Evolutionary conservation across 371 early-diverging fungal genomes (phyloP).

Genomic region (Mucor sp.): DNA sequence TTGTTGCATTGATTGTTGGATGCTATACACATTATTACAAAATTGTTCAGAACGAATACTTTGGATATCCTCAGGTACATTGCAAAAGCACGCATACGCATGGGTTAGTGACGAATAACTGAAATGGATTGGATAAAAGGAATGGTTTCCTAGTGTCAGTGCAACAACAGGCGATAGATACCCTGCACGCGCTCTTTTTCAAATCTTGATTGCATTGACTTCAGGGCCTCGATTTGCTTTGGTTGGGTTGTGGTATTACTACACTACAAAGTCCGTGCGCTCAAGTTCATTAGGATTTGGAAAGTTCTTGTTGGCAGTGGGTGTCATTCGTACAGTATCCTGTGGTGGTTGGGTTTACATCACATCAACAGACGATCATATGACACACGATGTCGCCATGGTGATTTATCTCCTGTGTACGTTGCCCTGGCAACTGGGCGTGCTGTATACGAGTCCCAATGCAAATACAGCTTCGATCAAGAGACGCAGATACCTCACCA

Average conservation of each 20-base stretch:
- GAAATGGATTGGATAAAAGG: slow-evolving; percentile 32
- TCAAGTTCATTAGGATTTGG: slow-evolving; percentile 45
- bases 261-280: slow-evolving; percentile 35
- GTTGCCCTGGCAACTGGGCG: slow-evolving; percentile 72
- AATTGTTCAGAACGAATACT: slow-evolving; percentile 76
- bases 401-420: slow-evolving; percentile 71
- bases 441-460: slow-evolving; percentile 40
- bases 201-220: slow-evolving; percentile 76
- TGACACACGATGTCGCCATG: slow-evolving; percentile 79
- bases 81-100: not conserved
- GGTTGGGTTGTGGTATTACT: slow-evolving; percentile 64
- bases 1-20: slow-evolving; percentile 66
- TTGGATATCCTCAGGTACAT: slow-evolving; percentile 72
- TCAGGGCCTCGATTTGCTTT: slow-evolving; percentile 71
- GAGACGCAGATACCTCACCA: slow-evolving; percentile 35
- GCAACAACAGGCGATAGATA: slow-evolving; percentile 83
- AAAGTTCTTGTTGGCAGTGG: slow-evolving; percentile 60
- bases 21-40: slow-evolving; percentile 75
- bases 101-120: not conserved
- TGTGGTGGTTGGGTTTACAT: slow-evolving; percentile 84
- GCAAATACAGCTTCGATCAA: slow-evolving; percentile 26
- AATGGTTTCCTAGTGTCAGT: slow-evolving; percentile 85
- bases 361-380: slow-evolving; percentile 79
- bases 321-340: slow-evolving; percentile 68
- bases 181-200: slow-evolving; percentile 76